Base-by-base conservation (phyloP, 257 asterid species). In the Solanum okadae region DNA sequence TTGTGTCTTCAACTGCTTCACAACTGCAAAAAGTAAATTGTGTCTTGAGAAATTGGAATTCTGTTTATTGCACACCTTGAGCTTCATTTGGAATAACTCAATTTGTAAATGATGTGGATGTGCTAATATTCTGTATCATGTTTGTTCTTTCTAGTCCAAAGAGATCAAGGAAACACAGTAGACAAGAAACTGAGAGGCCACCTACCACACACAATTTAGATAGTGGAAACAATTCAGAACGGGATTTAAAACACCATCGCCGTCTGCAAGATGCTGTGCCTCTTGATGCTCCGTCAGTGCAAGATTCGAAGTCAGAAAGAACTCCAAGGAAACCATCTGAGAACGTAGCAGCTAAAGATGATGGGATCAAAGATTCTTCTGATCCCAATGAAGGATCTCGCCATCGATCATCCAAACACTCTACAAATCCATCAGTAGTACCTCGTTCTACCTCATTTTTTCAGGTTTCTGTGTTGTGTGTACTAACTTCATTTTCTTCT, bases 161-260 rank as follows among this genome's bases (percentile, higher is more conserved):
- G 95, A 94, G 98, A 93, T 95, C 92, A 83, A 91, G 98, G 91
- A 92, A 95, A 87, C 98, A 96, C 91, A 96, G 93, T 83, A 94
- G 93, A 91, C 92, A 90, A 42, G 95, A 90, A 89, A 91, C 90
- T 78, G 98, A 94, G 88, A 93, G 93, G 85, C 90, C 87, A n/a
- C 75, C 88, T 37, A 71, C 87, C 14, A 63, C 81, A 76, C 34
- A 85, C 42, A 88, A 90, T 67, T 63, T 89, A 89, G 94, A 91
- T 25, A 90, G 34, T 78, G 73, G 88, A 89, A 93, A 91, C 70
- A 92, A 90, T 49, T 63, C 85, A 76, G 94, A 87, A 84, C 89
- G 92, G 81, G 93, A 92, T 87, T 92, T 90, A 33, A 94, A 88
- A 89, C 93, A 87, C 83, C 93, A 35, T 25, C 96, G 91, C 42